A percentile compares a stretch with the other conserved stretches of the same genome.
Conservation (phyloP, 179 eudicot genomes). For the Vitellaria paradoxa region DNA sequence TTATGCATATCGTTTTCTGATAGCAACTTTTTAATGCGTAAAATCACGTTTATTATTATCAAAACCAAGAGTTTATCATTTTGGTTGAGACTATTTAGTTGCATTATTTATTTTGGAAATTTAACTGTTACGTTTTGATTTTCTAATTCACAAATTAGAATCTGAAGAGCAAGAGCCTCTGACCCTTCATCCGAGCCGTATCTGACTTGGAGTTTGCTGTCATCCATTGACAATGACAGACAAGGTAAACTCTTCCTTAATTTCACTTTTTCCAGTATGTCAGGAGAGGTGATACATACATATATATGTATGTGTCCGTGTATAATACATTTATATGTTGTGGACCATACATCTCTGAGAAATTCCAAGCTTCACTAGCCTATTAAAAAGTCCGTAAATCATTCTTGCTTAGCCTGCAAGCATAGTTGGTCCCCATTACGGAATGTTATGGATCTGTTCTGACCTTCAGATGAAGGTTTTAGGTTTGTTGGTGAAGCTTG, state of each 20-base stretch:
- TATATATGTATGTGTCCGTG: no score
- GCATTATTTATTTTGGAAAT: not conserved
- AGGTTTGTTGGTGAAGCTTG: constrained; percentile 33
- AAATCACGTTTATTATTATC: not conserved
- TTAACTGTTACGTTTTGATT: constrained; percentile 7
- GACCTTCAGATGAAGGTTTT: constrained; percentile 13
- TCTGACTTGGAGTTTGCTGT: constrained; percentile 3
- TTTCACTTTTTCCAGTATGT: not conserved
- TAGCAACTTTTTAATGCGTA: not conserved
- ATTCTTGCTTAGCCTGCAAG: constrained; percentile 37
- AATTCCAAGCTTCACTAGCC: constrained; percentile 25
- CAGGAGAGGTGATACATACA: not conserved
- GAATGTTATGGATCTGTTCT: constrained; percentile 17
- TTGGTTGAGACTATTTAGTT: not conserved
- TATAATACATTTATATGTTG: constrained; percentile 7
- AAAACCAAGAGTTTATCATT: not conserved
- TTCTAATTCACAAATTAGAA: not conserved
- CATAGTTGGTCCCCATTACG: constrained; percentile 35
- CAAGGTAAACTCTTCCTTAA: constrained; percentile 5
- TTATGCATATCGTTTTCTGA: not conserved
- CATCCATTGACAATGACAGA: constrained; percentile 12
- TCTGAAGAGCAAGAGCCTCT: constrained; percentile 12
- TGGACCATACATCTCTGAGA: constrained; percentile 26
- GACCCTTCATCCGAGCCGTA: not conserved
- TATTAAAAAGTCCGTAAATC: constrained; percentile 5